phyloP scores from a whole-genome alignment of 78 protist species.

The Dictyostelium intermedium region DNA sequence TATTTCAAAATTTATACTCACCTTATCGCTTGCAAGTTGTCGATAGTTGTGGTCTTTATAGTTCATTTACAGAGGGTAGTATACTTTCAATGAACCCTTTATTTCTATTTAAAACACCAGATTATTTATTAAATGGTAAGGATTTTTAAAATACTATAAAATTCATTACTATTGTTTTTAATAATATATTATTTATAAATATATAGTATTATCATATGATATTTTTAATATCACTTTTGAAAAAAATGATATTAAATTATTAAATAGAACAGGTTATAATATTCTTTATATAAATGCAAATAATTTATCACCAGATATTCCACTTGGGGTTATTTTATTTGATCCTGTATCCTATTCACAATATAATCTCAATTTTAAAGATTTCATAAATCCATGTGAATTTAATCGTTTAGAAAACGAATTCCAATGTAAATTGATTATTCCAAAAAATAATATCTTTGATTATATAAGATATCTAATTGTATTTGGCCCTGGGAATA shows the following conservation, averaged over 20 bases:
- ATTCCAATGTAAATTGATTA: neutral
- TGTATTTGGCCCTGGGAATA: neutral
- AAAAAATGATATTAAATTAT: neutral
- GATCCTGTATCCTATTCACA: neutral
- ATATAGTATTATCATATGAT: neutral
- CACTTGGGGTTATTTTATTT: neutral
- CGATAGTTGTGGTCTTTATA: neutral
- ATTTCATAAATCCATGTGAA: neutral
- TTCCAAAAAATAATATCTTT: neutral
- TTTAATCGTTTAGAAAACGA: neutral
- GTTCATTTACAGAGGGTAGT: neutral
- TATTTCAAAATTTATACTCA: no score
- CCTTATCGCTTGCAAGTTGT: no score
- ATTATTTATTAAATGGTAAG: neutral
- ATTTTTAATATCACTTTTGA: neutral
- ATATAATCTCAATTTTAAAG: neutral
- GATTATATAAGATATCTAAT: neutral
- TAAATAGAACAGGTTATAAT: neutral
- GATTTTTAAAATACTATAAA: no score
- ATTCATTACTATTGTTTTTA: no score
- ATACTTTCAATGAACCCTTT: neutral
- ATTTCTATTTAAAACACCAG: neutral
- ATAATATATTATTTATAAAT: no score
- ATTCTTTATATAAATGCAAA: neutral
- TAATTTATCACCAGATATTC: neutral